Conservation (phyloP, 139 green algal species). For the Coelastrella sp. region DNA sequence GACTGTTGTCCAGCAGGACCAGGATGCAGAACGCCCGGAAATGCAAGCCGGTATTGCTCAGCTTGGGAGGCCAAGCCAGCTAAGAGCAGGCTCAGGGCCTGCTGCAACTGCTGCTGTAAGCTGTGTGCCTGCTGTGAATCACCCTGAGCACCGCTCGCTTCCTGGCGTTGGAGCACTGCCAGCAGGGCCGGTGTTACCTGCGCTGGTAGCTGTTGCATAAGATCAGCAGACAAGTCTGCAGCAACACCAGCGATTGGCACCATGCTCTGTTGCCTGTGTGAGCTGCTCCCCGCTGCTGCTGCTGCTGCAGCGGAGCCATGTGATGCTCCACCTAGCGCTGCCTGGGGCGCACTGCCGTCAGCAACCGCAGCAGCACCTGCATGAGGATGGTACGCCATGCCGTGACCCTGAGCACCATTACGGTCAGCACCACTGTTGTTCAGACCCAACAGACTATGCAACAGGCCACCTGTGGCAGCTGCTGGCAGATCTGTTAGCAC, state of each 20-base stretch:
- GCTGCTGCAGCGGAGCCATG: not conserved
- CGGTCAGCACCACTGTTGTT: not conserved
- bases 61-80: constrained; percentile 1
- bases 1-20: not conserved
- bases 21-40: not conserved
- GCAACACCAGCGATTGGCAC: not conserved
- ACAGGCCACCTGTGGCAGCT: not conserved
- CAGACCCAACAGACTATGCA: constrained; percentile 11
- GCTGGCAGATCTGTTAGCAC: not conserved
- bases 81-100: constrained; percentile 14
- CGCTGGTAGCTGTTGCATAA: constrained; percentile 22
- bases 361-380: constrained; percentile 21
- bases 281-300: not conserved
- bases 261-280: not conserved
- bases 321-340: constrained; percentile 11
- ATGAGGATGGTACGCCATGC: too few relatives aligned
- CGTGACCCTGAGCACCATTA: not conserved
- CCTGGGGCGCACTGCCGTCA: too few relatives aligned
- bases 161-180: constrained; percentile 16
- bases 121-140: not conserved
- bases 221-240: not conserved
- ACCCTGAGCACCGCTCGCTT: not conserved
- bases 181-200: constrained; percentile 20
- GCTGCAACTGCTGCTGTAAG: constrained; percentile 31
- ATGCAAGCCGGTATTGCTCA: not conserved